phyloP scores from a whole-genome alignment of 192 early-diverging fungal species.

The Backusella morwellensis region DNA sequence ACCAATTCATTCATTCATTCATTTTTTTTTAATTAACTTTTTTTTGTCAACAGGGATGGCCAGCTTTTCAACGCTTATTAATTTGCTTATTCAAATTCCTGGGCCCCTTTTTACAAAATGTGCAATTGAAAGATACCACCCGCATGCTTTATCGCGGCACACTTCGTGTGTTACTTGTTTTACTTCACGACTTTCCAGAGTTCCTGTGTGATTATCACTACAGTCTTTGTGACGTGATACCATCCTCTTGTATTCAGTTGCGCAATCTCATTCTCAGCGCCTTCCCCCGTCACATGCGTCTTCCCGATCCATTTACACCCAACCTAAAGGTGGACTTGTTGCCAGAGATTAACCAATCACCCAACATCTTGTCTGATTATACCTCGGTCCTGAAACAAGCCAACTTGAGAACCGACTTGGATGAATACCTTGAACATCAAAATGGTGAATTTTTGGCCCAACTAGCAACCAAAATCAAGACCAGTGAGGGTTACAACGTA shows the following conservation, averaged over 20 bases:
- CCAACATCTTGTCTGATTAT: slow-evolving; percentile 87
- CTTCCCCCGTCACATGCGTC: slow-evolving; percentile 90
- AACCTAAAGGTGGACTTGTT: slow-evolving; percentile 91
- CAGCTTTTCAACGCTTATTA: slow-evolving; percentile 79
- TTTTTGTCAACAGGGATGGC: slow-evolving; percentile 64
- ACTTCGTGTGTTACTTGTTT: slow-evolving; percentile 85
- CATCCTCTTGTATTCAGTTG: slow-evolving; percentile 87
- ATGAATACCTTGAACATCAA: slow-evolving; percentile 60
- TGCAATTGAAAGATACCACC: slow-evolving; percentile 69
- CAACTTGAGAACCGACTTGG: slow-evolving; percentile 72
- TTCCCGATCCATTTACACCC: slow-evolving; percentile 96
- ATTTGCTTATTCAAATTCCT: slow-evolving; percentile 86
- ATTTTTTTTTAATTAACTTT: background rate
- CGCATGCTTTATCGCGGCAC: slow-evolving; percentile 88
- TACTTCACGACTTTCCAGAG: slow-evolving; percentile 97
- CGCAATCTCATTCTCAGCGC: slow-evolving; percentile 97
- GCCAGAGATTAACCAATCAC: slow-evolving; percentile 85
- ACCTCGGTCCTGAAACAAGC: slow-evolving; percentile 54
- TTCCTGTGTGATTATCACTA: slow-evolving; percentile 93
- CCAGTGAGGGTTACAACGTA: slow-evolving; percentile 67
- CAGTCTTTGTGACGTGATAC: slow-evolving; percentile 90
- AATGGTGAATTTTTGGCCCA: slow-evolving; percentile 40
- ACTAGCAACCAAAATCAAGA: slow-evolving; percentile 26
- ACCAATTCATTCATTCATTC: background rate
- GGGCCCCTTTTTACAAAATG: slow-evolving; percentile 74